Conservation (phyloP, 805 yeast genomes). For the Pichia exigua region DNA sequence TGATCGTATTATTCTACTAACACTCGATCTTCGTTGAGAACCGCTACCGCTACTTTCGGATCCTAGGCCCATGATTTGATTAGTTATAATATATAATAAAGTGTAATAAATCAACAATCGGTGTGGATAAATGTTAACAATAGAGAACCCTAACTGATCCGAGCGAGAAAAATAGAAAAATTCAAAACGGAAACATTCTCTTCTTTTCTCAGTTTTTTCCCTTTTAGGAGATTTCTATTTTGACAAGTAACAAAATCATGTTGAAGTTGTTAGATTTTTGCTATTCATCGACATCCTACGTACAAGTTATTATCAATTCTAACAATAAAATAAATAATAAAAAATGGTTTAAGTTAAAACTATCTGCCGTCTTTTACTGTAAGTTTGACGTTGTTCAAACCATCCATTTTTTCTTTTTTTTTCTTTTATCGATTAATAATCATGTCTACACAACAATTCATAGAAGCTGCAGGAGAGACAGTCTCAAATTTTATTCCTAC, state of each 20-base stretch:
- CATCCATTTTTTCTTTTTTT: not conserved
- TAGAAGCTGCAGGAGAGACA: not conserved
- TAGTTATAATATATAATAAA: too few relatives aligned
- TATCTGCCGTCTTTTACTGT: not conserved
- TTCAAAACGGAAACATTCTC: not conserved
- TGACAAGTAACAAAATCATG: not conserved
- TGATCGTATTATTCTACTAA: slow-evolving; percentile 7
- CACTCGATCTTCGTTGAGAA: not conserved
- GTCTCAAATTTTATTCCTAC: not conserved
- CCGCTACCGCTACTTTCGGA: not conserved
- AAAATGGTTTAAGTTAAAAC: not conserved
- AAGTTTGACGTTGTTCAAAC: not conserved
- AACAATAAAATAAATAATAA: not conserved
- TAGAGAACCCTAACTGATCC: not conserved
- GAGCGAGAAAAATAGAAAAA: not conserved
- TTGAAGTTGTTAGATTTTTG: not conserved
- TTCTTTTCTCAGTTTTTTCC: too few relatives aligned
- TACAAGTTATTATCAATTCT: not conserved
- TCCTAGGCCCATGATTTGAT: not conserved
- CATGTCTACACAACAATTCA: not conserved
- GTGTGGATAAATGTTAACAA: too few relatives aligned
- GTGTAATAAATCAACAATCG: too few relatives aligned
- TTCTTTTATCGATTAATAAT: not conserved
- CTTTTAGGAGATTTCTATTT: not conserved
- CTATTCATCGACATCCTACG: not conserved